Evolutionary conservation across 2,329 filamentous ascomycete species (phyloP), one percentile per base, ranked within the genome.

Genomic region (Shiraia bambusicola): DNA sequence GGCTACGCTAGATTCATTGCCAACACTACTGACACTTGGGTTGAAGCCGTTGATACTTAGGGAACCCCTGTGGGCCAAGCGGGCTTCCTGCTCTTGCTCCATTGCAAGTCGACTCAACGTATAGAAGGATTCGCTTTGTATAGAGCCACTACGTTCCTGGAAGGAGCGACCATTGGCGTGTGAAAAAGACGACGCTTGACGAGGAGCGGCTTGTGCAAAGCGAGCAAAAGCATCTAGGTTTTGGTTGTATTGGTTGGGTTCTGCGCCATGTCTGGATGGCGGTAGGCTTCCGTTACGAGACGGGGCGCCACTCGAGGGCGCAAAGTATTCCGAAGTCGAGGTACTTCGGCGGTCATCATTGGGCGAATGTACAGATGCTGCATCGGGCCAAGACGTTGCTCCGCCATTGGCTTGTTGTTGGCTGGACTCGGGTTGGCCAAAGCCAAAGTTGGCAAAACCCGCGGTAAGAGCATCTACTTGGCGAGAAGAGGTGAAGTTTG

Each of bases 201-300:
- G 76, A 69, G 62, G 69, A 71, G 61, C 65, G 69, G 39, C 30
- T 34, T 64, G 62, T 4, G 52, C 38, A 31, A 54, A 58, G 30
- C 62, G 58, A 14, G 61, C 40, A 30, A 58, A 66, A 1, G 50
- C 47, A 24, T 69, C 64, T 6, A 49, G 31, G 12, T 50, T 47
- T 28, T 65, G 59, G n/a, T 54, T 49, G 35, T 65, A 71, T 24
- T 62, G 59, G 5, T 64, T 49, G 16, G 65, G 63, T 32, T 75
- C 69, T 12, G 69, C 69, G 9, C 71, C 69, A 40, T 80, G 76
- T 34, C 78, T 74, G 26, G 81, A 81, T 2, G 80, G 74, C 31
- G 81, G 78, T 33, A 80, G 67, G 60, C 74, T 81, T 29, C 71
- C 67, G 43, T 81, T 80, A 45, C 78, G 73, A n/a, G 79, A 76